These are phyloP conservation scores for Saccharum spontaneum DNA, from an alignment of 176 grass and related monocot genomes.

Conservation along the genomic window DNA sequence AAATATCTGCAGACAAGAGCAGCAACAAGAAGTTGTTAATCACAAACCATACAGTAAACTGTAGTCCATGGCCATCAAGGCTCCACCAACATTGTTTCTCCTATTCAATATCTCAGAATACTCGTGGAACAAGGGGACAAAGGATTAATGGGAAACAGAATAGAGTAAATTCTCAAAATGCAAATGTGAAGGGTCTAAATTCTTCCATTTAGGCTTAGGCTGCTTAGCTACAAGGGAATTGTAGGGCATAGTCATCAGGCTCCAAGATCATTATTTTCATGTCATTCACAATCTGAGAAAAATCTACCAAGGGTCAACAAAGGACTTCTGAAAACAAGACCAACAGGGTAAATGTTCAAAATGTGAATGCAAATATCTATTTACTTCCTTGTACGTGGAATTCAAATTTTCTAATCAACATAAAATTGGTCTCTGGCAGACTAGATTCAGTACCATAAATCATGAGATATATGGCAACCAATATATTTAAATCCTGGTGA, in stretches of 20 bases:
- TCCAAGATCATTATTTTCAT: neutral
- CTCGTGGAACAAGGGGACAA: neutral
- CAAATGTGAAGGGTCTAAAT: neutral
- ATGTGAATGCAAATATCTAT: neutral
- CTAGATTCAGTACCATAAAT: constrained; percentile 1
- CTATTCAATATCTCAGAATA: constrained; percentile 2
- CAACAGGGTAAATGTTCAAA: neutral
- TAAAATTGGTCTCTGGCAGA: neutral
- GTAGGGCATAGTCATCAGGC: neutral
- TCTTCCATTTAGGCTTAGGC: neutral
- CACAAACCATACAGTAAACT: neutral
- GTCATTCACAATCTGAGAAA: neutral
- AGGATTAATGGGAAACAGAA: neutral
- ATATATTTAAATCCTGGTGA: constrained; percentile 6
- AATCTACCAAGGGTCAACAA: neutral
- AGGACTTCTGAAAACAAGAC: neutral
- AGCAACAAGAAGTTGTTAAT: neutral
- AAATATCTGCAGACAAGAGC: constrained; percentile 66
- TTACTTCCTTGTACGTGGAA: neutral
- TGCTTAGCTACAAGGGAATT: neutral
- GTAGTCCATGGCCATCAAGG: neutral
- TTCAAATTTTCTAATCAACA: neutral
- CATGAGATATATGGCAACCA: neutral
- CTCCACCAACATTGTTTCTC: neutral
- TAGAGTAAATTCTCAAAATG: neutral